Evolutionary conservation across 1,139 yeast genomes (phyloP), one percentile per base, ranked within the genome.

Genomic region (Meyerozyma sp.): DNA sequence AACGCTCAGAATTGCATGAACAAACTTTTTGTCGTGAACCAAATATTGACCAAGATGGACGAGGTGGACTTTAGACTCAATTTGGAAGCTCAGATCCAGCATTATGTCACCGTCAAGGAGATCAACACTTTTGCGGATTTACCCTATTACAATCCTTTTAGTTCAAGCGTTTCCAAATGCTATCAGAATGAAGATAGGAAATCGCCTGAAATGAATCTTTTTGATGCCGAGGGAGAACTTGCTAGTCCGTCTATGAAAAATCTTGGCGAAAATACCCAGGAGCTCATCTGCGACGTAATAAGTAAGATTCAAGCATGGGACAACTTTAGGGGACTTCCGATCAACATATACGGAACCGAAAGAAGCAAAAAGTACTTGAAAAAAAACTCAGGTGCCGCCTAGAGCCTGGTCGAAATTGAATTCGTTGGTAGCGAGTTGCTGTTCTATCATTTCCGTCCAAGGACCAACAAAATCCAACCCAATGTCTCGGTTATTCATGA

Each of bases 401-500:
- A 54, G 39, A 7, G 56, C 62, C 39, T 57, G 62, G 23, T 64
- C 65, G 42, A 66, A 65, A 42, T 58, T 59, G 47, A 66, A 66
- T 40, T 65, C 72, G 43, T 66, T 66, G 10, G 62, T 58, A 44
- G 64, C 65, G 52, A 73, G 63, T 48, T 71, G 77, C 50, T 82
- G 87, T 58, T 87, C 95, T 42, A 88, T 78, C 75, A 85, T 84
- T 58, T 85, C 91, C 8, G 95, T 85, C 82, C 94, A 84, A 3
- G 94, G 94, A 37, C 86, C 95, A 30, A 87, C 96, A 54, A 88
- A 88, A 47, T 87, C 95, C 44, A 88, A 69, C 16, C 96, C 95
- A 32, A 86, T 81, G 42, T 70, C 66, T 41, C 73, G 75, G 52
- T 83, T 82, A 53, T 77, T 80, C 44, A 81, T 70, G 55, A 87